phyloP scores from a whole-genome alignment of 2,329 filamentous ascomycete genomes.

The Metarhizium rileyi region DNA sequence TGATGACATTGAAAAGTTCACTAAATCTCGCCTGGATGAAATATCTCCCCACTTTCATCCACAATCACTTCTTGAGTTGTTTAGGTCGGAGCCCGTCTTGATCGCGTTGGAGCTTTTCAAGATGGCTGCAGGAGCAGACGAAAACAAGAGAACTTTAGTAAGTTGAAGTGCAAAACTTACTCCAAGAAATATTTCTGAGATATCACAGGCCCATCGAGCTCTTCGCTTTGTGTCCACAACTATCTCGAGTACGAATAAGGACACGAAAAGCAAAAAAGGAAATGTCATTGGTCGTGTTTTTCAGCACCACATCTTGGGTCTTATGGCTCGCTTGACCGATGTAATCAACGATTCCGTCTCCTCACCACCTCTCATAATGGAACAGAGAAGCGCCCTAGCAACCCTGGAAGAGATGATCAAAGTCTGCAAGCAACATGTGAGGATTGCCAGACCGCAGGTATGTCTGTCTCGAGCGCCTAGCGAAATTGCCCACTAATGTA shows the following conservation, averaged over 20 bases:
- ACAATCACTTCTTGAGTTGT: constrained; percentile 55
- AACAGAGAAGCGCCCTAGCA: constrained; percentile 68
- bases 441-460: constrained; percentile 76
- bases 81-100: constrained; percentile 64
- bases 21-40: constrained; percentile 57
- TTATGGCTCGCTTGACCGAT: constrained; percentile 75
- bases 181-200: constrained; percentile 15
- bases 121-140: constrained; percentile 59
- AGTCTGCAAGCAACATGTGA: constrained; percentile 62
- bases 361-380: constrained; percentile 44
- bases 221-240: constrained; percentile 36
- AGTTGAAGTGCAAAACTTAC: constrained; percentile 18
- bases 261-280: constrained; percentile 36
- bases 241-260: constrained; percentile 29
- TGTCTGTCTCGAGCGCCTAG: neutral
- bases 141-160: constrained; percentile 47
- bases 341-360: constrained; percentile 58
- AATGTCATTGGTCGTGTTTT: constrained; percentile 66
- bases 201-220: constrained; percentile 34
- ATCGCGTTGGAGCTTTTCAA: constrained; percentile 78
- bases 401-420: constrained; percentile 84
- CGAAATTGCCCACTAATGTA: neutral
- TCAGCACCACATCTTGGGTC: constrained; percentile 72
- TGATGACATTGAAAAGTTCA: constrained; percentile 49
- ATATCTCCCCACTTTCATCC: constrained; percentile 62